These are phyloP conservation scores for Karstenula rhodostoma DNA, from an alignment of 2,329 filamentous ascomycete genomes.

Conservation along the genomic window DNA sequence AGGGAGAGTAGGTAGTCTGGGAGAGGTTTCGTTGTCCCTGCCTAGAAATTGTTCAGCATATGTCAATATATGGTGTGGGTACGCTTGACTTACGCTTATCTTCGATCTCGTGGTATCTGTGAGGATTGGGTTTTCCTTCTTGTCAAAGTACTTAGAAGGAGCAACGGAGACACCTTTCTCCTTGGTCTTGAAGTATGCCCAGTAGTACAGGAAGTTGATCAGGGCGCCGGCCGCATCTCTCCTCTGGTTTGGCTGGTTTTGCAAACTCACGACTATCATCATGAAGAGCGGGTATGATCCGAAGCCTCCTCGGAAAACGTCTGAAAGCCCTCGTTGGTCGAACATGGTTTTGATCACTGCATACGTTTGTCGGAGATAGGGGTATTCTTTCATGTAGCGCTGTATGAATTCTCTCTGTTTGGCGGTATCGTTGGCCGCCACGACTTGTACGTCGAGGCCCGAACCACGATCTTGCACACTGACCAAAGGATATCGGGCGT, in stretches of 20 bases:
- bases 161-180: slow-evolving; percentile 60
- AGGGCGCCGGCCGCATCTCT: slow-evolving; percentile 54
- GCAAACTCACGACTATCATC: slow-evolving; percentile 64
- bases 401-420: slow-evolving; percentile 54
- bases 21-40: slow-evolving; percentile 21
- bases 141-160: slow-evolving; percentile 55
- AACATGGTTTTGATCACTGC: slow-evolving; percentile 60
- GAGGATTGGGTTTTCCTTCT: slow-evolving; percentile 35
- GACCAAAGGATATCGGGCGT: slow-evolving; percentile 52
- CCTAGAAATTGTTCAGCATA: slow-evolving; percentile 17
- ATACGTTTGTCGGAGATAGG: slow-evolving; percentile 60
- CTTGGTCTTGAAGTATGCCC: slow-evolving; percentile 56
- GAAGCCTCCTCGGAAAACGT: slow-evolving; percentile 59
- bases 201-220: slow-evolving; percentile 60
- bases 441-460: slow-evolving; percentile 62
- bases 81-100: slow-evolving; percentile 29
- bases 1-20: slow-evolving; percentile 57
- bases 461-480: slow-evolving; percentile 55
- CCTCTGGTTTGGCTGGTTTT: slow-evolving; percentile 49
- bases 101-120: slow-evolving; percentile 23
- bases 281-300: slow-evolving; percentile 64
- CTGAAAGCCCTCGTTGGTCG: slow-evolving; percentile 58
- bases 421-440: slow-evolving; percentile 53
- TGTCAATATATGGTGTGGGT: not conserved
- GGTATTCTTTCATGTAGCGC: slow-evolving; percentile 59